These are phyloP conservation scores for Yarrowia sp. DNA, from an alignment of 805 yeast genomes.

Conservation along the genomic window DNA sequence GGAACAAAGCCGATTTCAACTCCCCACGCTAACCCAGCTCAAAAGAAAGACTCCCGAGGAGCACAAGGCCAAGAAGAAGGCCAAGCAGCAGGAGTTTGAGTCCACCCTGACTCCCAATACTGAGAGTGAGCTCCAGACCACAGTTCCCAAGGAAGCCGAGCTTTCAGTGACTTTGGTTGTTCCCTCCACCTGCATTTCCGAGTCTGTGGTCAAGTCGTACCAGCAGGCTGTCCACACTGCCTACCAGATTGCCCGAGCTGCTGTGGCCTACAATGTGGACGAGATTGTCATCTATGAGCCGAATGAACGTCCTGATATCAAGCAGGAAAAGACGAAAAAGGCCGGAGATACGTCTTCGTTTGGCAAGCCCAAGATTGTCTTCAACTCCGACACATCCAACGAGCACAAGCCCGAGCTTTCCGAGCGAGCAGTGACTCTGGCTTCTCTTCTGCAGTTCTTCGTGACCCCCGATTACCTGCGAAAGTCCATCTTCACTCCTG, in stretches of 20 bases:
- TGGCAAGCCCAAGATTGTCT: conserved; percentile 47
- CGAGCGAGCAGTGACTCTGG: conserved; percentile 60
- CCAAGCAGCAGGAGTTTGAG: conserved; percentile 30
- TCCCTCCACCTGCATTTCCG: conserved; percentile 69
- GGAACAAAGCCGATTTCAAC: too few species aligned
- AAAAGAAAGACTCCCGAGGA: conserved; percentile 26
- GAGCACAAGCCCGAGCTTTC: conserved; percentile 42
- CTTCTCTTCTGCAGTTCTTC: conserved; percentile 76
- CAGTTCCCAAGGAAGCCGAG: conserved; percentile 1
- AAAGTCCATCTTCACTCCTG: conserved; percentile 64
- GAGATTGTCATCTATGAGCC: conserved; percentile 77
- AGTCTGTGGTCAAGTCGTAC: conserved; percentile 63
- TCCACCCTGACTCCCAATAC: conserved; percentile 24
- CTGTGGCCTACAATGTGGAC: conserved; percentile 70
- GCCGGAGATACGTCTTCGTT: conserved; percentile 44
- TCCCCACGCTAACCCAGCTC: conserved; percentile 19
- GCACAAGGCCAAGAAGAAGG: conserved; percentile 27
- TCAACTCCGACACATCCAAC: conserved; percentile 42
- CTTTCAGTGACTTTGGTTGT: conserved; percentile 48
- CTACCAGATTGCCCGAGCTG: conserved; percentile 80
- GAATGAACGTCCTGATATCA: conserved; percentile 44
- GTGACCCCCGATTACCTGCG: conserved; percentile 85
- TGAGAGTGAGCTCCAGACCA: conserved; percentile 14
- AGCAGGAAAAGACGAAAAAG: conserved; percentile 41
- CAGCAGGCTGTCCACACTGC: conserved; percentile 76